These are phyloP conservation scores for Verticillium klebahnii DNA, from an alignment of 2,329 filamentous ascomycete species.

Conservation along the genomic window DNA sequence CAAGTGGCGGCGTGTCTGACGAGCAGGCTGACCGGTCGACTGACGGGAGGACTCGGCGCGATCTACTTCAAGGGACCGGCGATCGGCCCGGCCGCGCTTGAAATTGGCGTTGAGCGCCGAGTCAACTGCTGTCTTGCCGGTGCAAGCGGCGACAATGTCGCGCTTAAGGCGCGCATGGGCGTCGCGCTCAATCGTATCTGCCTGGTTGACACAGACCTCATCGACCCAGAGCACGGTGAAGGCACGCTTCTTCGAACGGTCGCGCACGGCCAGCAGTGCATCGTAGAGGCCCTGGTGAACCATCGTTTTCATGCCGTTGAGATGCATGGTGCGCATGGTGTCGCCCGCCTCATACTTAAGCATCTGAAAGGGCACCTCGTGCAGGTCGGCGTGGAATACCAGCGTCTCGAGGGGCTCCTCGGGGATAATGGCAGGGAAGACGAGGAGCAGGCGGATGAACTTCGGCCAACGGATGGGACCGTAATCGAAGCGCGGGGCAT, in stretches of 20 bases:
- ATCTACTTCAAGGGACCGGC: neutral
- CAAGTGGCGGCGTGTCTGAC: neutral
- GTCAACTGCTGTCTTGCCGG: conserved; percentile 5
- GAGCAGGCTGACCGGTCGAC: neutral
- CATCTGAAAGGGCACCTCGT: conserved; percentile 13
- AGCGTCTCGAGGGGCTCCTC: conserved; percentile 13
- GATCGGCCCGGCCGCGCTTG: neutral
- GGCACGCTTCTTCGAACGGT: conserved; percentile 5
- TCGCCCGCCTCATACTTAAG: conserved; percentile 8
- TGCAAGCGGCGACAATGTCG: conserved; percentile 8
- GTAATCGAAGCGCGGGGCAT: conserved; percentile 8
- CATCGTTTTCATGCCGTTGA: conserved; percentile 9
- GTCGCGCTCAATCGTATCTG: conserved; percentile 8
- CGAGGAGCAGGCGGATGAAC: conserved; percentile 12
- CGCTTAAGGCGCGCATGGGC: conserved; percentile 10
- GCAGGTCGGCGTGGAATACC: conserved; percentile 13
- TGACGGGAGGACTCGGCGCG: neutral
- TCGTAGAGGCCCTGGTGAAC: conserved; percentile 9
- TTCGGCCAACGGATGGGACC: conserved; percentile 9
- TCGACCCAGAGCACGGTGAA: conserved; percentile 13
- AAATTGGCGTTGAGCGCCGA: conserved; percentile 3
- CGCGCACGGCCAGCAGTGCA: conserved; percentile 11
- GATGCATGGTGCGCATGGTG: conserved; percentile 5
- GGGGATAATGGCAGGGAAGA: conserved; percentile 6
- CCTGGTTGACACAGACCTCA: conserved; percentile 12